Base-by-base conservation (phyloP, 2,329 filamentous ascomycete species). In the Scortechinia acanthostroma region DNA sequence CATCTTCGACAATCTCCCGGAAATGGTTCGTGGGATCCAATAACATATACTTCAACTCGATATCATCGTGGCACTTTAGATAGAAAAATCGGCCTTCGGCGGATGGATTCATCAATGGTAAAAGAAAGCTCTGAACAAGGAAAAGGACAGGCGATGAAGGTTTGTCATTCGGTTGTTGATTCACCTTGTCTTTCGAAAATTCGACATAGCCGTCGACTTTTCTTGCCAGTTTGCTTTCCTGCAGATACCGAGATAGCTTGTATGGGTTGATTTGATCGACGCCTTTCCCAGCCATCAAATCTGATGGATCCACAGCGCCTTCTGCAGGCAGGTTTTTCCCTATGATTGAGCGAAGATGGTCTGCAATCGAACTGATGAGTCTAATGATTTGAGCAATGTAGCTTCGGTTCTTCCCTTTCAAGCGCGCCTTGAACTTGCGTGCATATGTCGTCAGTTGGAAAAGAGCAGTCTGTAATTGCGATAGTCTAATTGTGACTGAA, bases 221-320 rank as follows among this genome's bases (percentile, higher is more conserved):
- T 4, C 83, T 71, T 13, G 83, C 82, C 15, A 88, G 62, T 52
- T 84, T 86, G 61, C 83, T 87, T 52, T 86, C 78, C 52, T 80
- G 75, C 5, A 88, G 66, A 55, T 88, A 88, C 6, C 69, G 67
- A 30, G 79, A 71, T 3, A 88, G 66, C 58, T 87, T 88, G 56
- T 81, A 80, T 2, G 86, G 71, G 50, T 87, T 86, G 58, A 88
- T 83, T 55, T 87, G 83, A 54, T 88, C 84, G n/a, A 83, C 77
- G 1, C 79, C 81, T 59, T 86, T 86, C 13, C 80, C 80, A 4
- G 75, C 66, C 61, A 88, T 74, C 10, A 88, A 65, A 22, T 82
- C 74, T 17, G 71, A 71, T 45, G 76, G 62, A 22, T 73, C 64
- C 1, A 82, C 69, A n/a, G 71, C 59, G 1, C 72, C 76, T 51